Conservation (phyloP, 2,329 filamentous ascomycete species). For the Alternaria viburni region DNA sequence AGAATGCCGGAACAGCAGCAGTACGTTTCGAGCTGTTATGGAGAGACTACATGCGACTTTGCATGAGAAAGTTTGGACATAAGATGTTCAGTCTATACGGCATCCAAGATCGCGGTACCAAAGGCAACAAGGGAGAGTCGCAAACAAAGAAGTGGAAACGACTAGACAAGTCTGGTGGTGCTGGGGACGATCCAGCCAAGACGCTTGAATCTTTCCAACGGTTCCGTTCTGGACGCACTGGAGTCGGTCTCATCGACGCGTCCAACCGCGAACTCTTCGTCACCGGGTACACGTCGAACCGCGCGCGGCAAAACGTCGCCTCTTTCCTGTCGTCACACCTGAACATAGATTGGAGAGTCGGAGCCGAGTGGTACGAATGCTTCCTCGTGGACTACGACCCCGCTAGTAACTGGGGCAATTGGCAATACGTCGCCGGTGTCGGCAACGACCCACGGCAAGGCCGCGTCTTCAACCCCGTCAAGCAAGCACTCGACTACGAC, state of each 20-base stretch:
- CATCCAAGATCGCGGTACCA: constrained; percentile 56
- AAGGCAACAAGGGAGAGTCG: constrained; percentile 44
- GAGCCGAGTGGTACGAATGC: constrained; percentile 83
- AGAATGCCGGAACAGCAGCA: constrained; percentile 72
- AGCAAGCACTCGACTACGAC: constrained; percentile 81
- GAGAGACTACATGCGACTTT: constrained; percentile 83
- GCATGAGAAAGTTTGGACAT: constrained; percentile 70
- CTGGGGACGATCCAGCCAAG: constrained; percentile 53
- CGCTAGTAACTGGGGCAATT: constrained; percentile 79
- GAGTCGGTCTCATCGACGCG: constrained; percentile 79
- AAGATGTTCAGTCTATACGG: constrained; percentile 71
- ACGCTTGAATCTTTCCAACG: constrained; percentile 57
- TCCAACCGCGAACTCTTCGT: constrained; percentile 75
- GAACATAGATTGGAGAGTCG: constrained; percentile 78
- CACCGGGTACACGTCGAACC: constrained; percentile 80
- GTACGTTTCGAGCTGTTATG: constrained; percentile 76
- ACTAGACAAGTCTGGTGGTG: constrained; percentile 27
- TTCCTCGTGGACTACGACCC: constrained; percentile 78
- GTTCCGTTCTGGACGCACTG: constrained; percentile 71
- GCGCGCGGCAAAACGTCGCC: constrained; percentile 77
- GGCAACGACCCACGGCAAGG: constrained; percentile 78
- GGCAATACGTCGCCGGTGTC: constrained; percentile 81
- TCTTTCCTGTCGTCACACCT: constrained; percentile 76
- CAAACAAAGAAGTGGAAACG: constrained; percentile 46
- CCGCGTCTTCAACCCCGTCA: constrained; percentile 81